Evolutionary conservation across 805 yeast species (phyloP), one percentile per base, ranked within the genome.

Genomic region (Yamadazyma ubonensis): DNA sequence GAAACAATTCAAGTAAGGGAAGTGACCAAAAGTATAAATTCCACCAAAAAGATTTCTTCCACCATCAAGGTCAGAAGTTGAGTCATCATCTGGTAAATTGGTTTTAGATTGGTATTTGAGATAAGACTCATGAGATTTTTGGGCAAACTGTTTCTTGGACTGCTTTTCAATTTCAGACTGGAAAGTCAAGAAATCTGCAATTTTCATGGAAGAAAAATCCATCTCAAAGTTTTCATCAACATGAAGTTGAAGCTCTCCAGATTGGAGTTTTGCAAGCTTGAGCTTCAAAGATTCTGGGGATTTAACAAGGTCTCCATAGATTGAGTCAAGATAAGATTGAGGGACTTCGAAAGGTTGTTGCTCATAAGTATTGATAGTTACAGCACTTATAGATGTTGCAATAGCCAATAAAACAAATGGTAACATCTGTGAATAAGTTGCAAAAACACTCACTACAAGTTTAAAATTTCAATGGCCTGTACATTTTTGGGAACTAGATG

Each of bases 1-100:
- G 51, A 71, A 77, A 52, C 83, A 78, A 45, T 73, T 61, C 43
- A 67, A 64, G 32, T 62, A 58, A 7, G 70, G 63, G 33, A 71
- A 58, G 41, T 75, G 79, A 1, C 76, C 84, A 59, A 74, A 79
- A 1, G 82, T 71, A 15, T 73, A 62, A 26, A 77, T 70, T 3
- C 82, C 82, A 2, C 79, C 76, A 49, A 73, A 75, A 38, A 61
- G 38, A 19, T 45, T 50, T 4, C 45, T 48, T 19, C 42, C 47
- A 2, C 33, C 30, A 9, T 36, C 21, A 11, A 59, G 47, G 35
- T 67, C 72, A 2, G 53, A 42, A 5, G 69, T 61, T 28, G 63
- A 66, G 40, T 67, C 71, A 29, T 59, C 60, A 25, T 50, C 45
- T 1, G 74, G 73, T 5, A 61, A 50, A 4, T 49, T 48, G 28